Conservation (phyloP, 2,329 filamentous ascomycete species). For the Immersiporthe knoxdaviesiana region DNA sequence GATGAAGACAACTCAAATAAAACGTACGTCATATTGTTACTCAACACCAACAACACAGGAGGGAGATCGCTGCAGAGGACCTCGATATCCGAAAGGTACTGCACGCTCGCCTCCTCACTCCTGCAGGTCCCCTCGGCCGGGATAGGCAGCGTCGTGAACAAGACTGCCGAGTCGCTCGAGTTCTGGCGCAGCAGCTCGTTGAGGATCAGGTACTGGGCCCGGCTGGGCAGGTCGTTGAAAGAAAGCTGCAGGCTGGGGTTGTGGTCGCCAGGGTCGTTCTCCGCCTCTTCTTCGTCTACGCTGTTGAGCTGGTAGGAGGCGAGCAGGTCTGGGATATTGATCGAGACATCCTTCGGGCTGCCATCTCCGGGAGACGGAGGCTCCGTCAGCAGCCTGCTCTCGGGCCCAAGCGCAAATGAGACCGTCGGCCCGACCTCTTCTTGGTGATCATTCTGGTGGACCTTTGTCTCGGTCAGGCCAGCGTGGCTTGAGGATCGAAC, state of each 20-base stretch:
- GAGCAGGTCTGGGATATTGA: slow-evolving; percentile 50
- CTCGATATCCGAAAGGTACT: slow-evolving; percentile 78
- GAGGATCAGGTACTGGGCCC: slow-evolving; percentile 82
- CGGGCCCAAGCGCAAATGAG: slow-evolving; percentile 58
- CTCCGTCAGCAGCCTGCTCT: slow-evolving; percentile 48
- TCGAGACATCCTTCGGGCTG: slow-evolving; percentile 39
- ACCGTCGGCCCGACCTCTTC: slow-evolving; percentile 66
- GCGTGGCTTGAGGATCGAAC: slow-evolving; percentile 66
- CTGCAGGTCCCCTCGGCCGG: slow-evolving; percentile 75
- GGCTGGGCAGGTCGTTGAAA: slow-evolving; percentile 84
- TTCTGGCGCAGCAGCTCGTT: slow-evolving; percentile 79
- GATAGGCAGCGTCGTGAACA: slow-evolving; percentile 83
- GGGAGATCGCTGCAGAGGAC: slow-evolving; percentile 77
- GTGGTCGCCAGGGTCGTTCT: slow-evolving; percentile 52
- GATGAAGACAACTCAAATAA: not conserved
- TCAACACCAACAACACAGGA: slow-evolving; percentile 77
- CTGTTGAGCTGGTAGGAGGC: slow-evolving; percentile 43
- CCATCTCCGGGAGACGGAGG: slow-evolving; percentile 42
- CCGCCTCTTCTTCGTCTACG: slow-evolving; percentile 34
- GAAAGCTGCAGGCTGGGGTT: slow-evolving; percentile 70
- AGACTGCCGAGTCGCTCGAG: slow-evolving; percentile 71
- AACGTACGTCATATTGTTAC: slow-evolving; percentile 79
- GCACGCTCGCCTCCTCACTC: slow-evolving; percentile 70
- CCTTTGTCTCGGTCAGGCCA: slow-evolving; percentile 62
- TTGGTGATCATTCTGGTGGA: slow-evolving; percentile 49